Conservation (phyloP, 2,329 filamentous ascomycete species). For the Bertia moriformis region DNA sequence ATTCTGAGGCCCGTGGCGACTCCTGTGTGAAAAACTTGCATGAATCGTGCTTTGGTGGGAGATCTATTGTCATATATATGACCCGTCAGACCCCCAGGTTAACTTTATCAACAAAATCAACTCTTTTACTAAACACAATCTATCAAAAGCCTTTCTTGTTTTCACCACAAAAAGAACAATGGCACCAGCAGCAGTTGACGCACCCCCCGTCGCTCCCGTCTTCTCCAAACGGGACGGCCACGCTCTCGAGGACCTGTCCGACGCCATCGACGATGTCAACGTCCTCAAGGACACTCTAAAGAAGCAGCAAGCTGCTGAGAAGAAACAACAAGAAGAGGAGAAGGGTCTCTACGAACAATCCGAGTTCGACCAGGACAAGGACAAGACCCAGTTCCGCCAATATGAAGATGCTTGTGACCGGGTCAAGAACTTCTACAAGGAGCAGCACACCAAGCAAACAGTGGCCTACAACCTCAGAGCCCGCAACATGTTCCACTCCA, state of each 20-base stretch:
- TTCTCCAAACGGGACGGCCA: constrained; percentile 13
- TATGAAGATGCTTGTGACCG: constrained; percentile 72
- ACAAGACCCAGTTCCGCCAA: constrained; percentile 69
- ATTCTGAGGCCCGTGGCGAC: too few relatives aligned
- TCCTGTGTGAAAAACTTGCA: too few relatives aligned
- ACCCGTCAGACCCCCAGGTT: too few relatives aligned
- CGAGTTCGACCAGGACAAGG: constrained; percentile 59
- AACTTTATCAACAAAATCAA: too few relatives aligned
- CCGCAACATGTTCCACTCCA: constrained; percentile 55
- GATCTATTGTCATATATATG: too few relatives aligned
- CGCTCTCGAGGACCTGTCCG: constrained; percentile 26
- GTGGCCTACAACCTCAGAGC: constrained; percentile 74
- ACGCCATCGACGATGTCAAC: constrained; percentile 39
- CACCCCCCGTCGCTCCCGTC: constrained; percentile 9
- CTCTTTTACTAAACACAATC: too few relatives aligned
- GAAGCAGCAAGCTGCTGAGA: too few relatives aligned
- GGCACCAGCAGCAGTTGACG: constrained; percentile 10
- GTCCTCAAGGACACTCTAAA: constrained; percentile 26
- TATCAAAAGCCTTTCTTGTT: neutral
- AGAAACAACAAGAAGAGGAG: too few relatives aligned
- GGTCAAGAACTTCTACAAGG: constrained; percentile 75
- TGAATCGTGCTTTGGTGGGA: too few relatives aligned
- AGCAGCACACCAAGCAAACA: constrained; percentile 58
- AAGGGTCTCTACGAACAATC: constrained; percentile 21
- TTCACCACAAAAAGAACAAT: constrained; percentile 6